Conservation (phyloP, 495 filamentous ascomycete species). For the Talaromyces proteolyticus region DNA sequence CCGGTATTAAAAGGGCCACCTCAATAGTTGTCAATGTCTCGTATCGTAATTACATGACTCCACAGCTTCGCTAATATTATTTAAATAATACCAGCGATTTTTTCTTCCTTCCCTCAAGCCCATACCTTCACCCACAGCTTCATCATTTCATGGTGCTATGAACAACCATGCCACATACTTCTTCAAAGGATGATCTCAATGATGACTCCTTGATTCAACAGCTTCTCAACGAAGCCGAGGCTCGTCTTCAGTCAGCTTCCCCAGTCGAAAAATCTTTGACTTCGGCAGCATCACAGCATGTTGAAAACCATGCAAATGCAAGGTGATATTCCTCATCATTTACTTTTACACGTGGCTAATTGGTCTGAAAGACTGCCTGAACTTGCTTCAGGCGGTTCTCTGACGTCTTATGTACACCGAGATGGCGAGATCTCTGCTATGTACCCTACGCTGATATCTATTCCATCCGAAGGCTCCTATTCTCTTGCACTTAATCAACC, state of each 20-base stretch:
- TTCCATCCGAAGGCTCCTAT: not conserved
- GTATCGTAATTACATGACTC: no score
- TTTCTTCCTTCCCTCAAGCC: not conserved
- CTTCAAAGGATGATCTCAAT: constrained; percentile 14
- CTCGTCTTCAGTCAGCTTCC: constrained; percentile 34
- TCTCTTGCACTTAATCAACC: constrained; percentile 30
- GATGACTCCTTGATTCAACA: constrained; percentile 56
- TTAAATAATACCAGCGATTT: not conserved
- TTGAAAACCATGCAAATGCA: no score
- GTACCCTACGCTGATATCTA: constrained; percentile 30
- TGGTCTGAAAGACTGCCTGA: constrained; percentile 27
- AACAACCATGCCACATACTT: not conserved
- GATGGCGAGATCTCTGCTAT: constrained; percentile 37
- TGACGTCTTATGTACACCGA: constrained; percentile 43
- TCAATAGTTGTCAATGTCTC: no score
- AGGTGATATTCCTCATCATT: not conserved
- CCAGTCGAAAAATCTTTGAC: not conserved
- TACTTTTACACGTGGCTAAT: not conserved
- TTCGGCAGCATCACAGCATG: not conserved
- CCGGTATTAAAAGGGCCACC: no score
- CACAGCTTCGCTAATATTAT: not conserved
- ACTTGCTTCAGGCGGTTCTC: constrained; percentile 26
- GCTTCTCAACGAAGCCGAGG: constrained; percentile 60
- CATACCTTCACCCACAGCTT: no score
- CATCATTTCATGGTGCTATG: not conserved